Percentiles rank a stretch among this genome's conserved stretches.
Conservation (phyloP, 106 monocot genomes). For the Apostasia shenzhenica region DNA sequence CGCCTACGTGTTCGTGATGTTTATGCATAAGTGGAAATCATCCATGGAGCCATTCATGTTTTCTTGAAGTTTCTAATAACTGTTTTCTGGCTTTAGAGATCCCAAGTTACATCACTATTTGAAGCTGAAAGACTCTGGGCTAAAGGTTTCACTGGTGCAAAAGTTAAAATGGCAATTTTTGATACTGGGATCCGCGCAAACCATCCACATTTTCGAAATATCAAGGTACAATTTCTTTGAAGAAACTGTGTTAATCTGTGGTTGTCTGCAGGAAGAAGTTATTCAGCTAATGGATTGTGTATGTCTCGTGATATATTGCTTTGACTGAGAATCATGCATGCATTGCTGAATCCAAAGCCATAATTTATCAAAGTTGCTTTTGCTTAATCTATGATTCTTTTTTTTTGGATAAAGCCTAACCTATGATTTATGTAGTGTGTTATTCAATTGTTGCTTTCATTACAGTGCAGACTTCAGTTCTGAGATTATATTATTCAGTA, state of each 20-base stretch:
- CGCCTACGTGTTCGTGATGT: not conserved
- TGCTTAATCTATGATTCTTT: too few relatives aligned
- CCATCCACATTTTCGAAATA: slow-evolving; percentile 98
- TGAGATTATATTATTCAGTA: not conserved
- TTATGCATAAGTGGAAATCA: not conserved
- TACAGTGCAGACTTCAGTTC: too few relatives aligned
- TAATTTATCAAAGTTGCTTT: too few relatives aligned
- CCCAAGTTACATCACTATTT: slow-evolving; percentile 94
- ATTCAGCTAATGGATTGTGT: too few relatives aligned
- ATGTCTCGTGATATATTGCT: too few relatives aligned
- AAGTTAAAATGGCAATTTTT: slow-evolving; percentile 99
- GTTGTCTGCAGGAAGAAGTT: too few relatives aligned
- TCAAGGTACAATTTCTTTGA: slow-evolving; percentile 63
- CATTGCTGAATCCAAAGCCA: too few relatives aligned
- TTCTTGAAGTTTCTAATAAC: not conserved
- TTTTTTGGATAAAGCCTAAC: too few relatives aligned
- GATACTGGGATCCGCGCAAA: slow-evolving; percentile 95
- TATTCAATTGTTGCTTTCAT: too few relatives aligned
- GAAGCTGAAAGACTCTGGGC: slow-evolving; percentile 91
- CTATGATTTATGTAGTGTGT: too few relatives aligned
- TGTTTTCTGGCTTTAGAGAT: slow-evolving; percentile 50
- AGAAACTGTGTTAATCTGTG: not conserved
- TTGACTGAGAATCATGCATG: too few relatives aligned
- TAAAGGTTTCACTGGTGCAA: slow-evolving; percentile 80
- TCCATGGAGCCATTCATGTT: not conserved